phyloP scores from a whole-genome alignment of 306 rosid species.

The Delonix regia region DNA sequence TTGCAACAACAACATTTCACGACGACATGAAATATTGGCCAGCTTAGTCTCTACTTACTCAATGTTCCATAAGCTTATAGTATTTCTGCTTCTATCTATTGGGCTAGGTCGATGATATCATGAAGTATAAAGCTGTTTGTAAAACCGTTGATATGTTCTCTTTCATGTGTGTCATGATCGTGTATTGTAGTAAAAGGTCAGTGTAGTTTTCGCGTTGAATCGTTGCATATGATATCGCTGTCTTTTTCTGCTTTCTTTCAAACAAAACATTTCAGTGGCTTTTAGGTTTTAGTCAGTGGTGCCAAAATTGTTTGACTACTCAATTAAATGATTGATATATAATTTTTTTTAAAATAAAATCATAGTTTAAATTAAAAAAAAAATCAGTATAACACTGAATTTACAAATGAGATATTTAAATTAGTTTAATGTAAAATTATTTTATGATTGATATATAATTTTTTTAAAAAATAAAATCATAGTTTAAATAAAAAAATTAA shows the following conservation, averaged over 20 bases:
- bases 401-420: too few relatives aligned
- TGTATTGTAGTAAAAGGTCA: not conserved
- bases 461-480: too few relatives aligned
- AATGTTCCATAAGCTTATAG: not conserved
- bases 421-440: too few relatives aligned
- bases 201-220: not conserved
- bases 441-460: too few relatives aligned
- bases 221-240: not conserved
- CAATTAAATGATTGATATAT: too few relatives aligned
- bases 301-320: too few relatives aligned
- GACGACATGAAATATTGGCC: slow-evolving; percentile 41
- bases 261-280: too few relatives aligned
- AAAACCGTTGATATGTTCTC: not conserved
- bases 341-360: too few relatives aligned
- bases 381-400: too few relatives aligned
- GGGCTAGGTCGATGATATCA: not conserved
- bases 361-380: too few relatives aligned
- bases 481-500: too few relatives aligned
- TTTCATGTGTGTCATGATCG: slow-evolving; percentile 6
- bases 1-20: slow-evolving; percentile 23
- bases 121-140: not conserved
- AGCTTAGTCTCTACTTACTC: not conserved
- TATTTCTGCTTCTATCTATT: not conserved
- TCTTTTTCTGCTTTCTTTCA: not conserved
- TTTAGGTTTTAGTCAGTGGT: too few relatives aligned